Conservation (phyloP, 1,284 basidiomycete species). For the Grifola frondosa region DNA sequence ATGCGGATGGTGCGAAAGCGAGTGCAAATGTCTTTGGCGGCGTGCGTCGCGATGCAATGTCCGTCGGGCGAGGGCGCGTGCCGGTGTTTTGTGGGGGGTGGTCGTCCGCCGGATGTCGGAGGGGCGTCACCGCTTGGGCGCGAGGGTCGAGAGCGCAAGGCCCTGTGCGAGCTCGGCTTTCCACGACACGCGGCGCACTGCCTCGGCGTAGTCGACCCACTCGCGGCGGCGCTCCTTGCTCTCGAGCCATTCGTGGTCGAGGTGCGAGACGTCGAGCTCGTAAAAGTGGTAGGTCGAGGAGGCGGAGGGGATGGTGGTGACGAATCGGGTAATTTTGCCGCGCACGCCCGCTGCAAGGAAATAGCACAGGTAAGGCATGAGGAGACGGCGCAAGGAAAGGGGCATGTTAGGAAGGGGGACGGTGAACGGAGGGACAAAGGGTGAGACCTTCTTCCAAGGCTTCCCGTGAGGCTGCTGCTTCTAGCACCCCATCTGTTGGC, state of each 20-base stretch:
- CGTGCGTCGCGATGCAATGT: background rate
- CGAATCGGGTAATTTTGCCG: constrained; percentile 73
- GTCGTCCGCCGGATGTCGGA: background rate
- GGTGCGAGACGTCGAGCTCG: constrained; percentile 73
- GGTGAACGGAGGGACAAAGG: constrained; percentile 71
- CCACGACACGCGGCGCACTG: constrained; percentile 70
- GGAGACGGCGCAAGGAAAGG: constrained; percentile 32
- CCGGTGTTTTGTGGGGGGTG: background rate
- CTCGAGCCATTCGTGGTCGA: constrained; percentile 79
- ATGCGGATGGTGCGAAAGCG: too few species aligned
- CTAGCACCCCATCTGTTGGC: constrained; percentile 70
- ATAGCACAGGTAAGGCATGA: constrained; percentile 15
- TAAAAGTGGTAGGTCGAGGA: constrained; percentile 83
- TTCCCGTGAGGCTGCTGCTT: constrained; percentile 83
- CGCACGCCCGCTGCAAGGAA: constrained; percentile 68
- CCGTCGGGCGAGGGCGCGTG: background rate
- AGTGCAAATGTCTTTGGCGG: too few species aligned
- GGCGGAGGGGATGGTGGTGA: constrained; percentile 73
- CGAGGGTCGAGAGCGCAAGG: constrained; percentile 65
- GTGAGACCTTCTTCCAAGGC: constrained; percentile 90
- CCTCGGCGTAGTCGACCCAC: constrained; percentile 84
- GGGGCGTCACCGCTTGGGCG: constrained; percentile 37
- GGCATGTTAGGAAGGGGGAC: constrained; percentile 54
- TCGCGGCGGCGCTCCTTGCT: constrained; percentile 71
- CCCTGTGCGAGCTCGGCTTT: constrained; percentile 77